A percentile compares a stretch with the other conserved stretches of the same genome.
Evolutionary conservation across 2,329 filamentous ascomycete species (phyloP).

Genomic region (Alternaria postmessia): DNA sequence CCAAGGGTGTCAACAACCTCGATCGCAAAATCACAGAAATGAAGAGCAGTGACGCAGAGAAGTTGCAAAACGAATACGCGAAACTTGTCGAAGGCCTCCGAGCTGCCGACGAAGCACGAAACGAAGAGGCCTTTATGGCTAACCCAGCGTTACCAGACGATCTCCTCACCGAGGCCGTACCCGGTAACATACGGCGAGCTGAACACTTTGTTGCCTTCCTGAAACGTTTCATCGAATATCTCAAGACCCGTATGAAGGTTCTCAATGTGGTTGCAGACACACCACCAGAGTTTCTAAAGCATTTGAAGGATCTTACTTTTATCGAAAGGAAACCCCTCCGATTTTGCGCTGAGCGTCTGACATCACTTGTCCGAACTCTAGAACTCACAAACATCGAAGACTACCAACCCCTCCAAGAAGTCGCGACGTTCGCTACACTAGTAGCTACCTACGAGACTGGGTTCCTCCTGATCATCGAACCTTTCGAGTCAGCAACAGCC

Average conservation of each 20-base stretch:
- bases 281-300: constrained; percentile 88
- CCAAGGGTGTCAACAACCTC: constrained; percentile 86
- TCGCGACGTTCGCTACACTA: constrained; percentile 95
- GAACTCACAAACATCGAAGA: constrained; percentile 98
- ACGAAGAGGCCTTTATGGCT: constrained; percentile 96
- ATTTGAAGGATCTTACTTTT: constrained; percentile 94
- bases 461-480: constrained; percentile 95
- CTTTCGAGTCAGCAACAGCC: constrained; percentile 93
- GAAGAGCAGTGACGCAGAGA: constrained; percentile 93
- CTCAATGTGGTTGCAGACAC: constrained; percentile 97
- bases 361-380: constrained; percentile 90
- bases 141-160: constrained; percentile 95
- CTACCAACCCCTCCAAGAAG: constrained; percentile 94
- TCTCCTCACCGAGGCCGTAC: constrained; percentile 91
- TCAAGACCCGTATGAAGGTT: constrained; percentile 98
- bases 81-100: constrained; percentile 92
- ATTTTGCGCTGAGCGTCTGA: constrained; percentile 94
- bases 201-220: constrained; percentile 96
- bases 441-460: constrained; percentile 97
- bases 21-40: constrained; percentile 92
- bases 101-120: constrained; percentile 85
- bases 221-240: constrained; percentile 95
- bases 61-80: constrained; percentile 92
- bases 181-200: constrained; percentile 92
- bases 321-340: constrained; percentile 95